These are phyloP conservation scores for Hymenoscyphus infarciens DNA, from an alignment of 2,329 filamentous ascomycete species.

Conservation along the genomic window DNA sequence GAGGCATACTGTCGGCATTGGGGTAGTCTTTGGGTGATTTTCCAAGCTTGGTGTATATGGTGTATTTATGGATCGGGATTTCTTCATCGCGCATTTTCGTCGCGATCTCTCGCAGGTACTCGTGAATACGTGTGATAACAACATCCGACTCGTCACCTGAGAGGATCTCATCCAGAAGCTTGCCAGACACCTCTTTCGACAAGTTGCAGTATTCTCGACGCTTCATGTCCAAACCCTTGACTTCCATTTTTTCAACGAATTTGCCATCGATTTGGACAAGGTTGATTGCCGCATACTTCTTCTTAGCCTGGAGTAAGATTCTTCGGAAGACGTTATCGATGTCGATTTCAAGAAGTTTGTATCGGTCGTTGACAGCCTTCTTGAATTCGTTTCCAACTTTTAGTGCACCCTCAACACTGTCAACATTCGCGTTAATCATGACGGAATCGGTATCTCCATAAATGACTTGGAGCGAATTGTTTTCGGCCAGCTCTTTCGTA, in stretches of 20 bases:
- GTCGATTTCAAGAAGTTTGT: slow-evolving; percentile 91
- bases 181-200: slow-evolving; percentile 90
- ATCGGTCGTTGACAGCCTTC: slow-evolving; percentile 87
- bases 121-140: slow-evolving; percentile 85
- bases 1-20: slow-evolving; percentile 91
- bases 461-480: slow-evolving; percentile 86
- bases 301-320: slow-evolving; percentile 92
- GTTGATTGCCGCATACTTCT: slow-evolving; percentile 98
- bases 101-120: slow-evolving; percentile 82
- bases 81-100: slow-evolving; percentile 78
- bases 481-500: slow-evolving; percentile 93
- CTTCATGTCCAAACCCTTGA: slow-evolving; percentile 98
- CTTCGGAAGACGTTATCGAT: slow-evolving; percentile 97
- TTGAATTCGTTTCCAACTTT: slow-evolving; percentile 95
- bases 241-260: slow-evolving; percentile 90
- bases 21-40: slow-evolving; percentile 93
- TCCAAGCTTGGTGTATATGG: slow-evolving; percentile 95
- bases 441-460: slow-evolving; percentile 99
- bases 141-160: slow-evolving; percentile 89
- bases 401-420: slow-evolving; percentile 85
- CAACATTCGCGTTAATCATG: slow-evolving; percentile 99
- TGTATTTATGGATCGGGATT: slow-evolving; percentile 82
- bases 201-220: slow-evolving; percentile 93
- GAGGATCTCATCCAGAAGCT: slow-evolving; percentile 88
- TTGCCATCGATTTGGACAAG: slow-evolving; percentile 86